These are phyloP conservation scores for Monosporozyma aerobia DNA, from an alignment of 805 yeast species.

Conservation along the genomic window DNA sequence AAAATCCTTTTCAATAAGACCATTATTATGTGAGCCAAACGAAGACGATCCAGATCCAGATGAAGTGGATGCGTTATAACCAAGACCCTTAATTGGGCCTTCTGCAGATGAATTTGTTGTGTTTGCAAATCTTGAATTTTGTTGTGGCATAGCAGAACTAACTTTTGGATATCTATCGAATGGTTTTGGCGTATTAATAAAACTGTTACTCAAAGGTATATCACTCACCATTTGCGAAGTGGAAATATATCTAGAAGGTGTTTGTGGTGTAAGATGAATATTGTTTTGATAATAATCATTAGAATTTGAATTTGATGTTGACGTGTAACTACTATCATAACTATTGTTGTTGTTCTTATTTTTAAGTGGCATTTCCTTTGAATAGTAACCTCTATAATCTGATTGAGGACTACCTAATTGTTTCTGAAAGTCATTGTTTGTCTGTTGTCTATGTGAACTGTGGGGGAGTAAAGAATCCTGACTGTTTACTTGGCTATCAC, in stretches of 20 bases:
- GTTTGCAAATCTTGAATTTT: neutral
- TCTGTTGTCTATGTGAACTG: neutral
- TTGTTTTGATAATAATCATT: neutral
- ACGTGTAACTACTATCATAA: conserved; percentile 2
- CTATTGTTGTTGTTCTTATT: conserved; percentile 1
- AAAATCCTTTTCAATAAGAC: conserved; percentile 51
- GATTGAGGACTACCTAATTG: conserved; percentile 3
- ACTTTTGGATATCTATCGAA: conserved; percentile 61
- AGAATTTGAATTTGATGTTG: conserved; percentile 5
- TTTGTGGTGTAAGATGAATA: neutral
- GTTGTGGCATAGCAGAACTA: conserved; percentile 35
- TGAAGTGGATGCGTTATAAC: neutral
- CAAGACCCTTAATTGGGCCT: neutral
- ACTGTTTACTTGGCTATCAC: conserved; percentile 1
- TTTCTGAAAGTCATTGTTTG: neutral
- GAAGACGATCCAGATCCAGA: conserved; percentile 12
- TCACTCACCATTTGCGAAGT: neutral
- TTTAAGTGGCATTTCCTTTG: conserved; percentile 9
- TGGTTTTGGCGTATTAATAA: conserved; percentile 39
- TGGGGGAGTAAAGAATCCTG: neutral
- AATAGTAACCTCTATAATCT: conserved; percentile 26
- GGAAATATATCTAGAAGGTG: neutral
- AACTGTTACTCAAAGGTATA: conserved; percentile 4
- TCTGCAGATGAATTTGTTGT: neutral
- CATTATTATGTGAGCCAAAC: conserved; percentile 30